Percentiles rank a stretch among this genome's conserved stretches.
These are phyloP conservation scores for Saturnispora quitensis DNA, from an alignment of 805 yeast species.

Conservation along the genomic window DNA sequence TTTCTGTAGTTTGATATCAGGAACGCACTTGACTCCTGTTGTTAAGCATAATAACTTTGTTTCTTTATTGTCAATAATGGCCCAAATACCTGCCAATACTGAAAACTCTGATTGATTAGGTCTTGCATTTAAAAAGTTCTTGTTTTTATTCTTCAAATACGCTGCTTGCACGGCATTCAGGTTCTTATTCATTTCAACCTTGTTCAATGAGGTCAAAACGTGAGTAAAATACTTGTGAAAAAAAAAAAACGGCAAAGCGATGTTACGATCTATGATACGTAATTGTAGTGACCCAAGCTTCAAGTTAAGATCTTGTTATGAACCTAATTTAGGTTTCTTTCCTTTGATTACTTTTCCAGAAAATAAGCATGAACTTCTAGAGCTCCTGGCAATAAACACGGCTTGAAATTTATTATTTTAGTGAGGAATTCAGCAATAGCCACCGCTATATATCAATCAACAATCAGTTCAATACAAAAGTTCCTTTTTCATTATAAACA, in stretches of 20 bases:
- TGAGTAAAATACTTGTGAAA: not conserved
- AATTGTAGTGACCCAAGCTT: too few relatives aligned
- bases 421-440: too few relatives aligned
- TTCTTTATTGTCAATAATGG: not conserved
- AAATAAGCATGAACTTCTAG: too few relatives aligned
- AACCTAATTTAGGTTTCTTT: too few relatives aligned
- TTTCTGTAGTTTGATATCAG: constrained; percentile 36
- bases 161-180: not conserved
- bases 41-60: constrained; percentile 5
- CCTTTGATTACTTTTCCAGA: too few relatives aligned
- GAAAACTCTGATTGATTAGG: constrained; percentile 68
- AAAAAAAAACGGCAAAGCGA: not conserved
- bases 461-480: too few relatives aligned
- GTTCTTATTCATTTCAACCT: not conserved
- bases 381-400: too few relatives aligned
- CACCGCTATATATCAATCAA: too few relatives aligned
- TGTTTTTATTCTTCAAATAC: not conserved
- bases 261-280: not conserved
- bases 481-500: too few relatives aligned
- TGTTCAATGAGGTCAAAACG: not conserved
- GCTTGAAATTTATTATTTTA: too few relatives aligned
- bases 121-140: constrained; percentile 31
- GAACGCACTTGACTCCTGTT: constrained; percentile 78
- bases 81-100: constrained; percentile 64
- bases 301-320: too few relatives aligned